A percentile compares a stretch with the other conserved stretches of the same genome.
These are phyloP conservation scores for Pyricularia sp. DNA, from an alignment of 2,329 filamentous ascomycete genomes.

Conservation along the genomic window DNA sequence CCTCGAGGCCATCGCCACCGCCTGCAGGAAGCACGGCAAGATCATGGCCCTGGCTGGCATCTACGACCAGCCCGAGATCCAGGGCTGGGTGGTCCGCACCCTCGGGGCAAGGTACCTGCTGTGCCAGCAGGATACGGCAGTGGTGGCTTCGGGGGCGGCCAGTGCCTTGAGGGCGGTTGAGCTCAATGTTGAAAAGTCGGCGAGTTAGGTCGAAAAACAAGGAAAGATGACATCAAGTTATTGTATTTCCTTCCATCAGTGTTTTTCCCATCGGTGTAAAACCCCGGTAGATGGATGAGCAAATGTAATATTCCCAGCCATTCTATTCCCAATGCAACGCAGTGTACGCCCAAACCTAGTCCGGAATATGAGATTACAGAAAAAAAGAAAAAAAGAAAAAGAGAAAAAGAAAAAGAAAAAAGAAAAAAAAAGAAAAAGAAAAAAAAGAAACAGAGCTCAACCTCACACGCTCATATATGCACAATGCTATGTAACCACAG, in stretches of 20 bases:
- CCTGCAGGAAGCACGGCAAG: conserved; percentile 20
- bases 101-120: background rate
- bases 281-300: background rate
- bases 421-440: background rate
- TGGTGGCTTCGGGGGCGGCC: background rate
- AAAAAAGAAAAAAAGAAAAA: background rate
- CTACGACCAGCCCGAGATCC: background rate
- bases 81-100: background rate
- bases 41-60: background rate
- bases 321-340: background rate
- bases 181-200: background rate
- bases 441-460: background rate
- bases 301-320: background rate
- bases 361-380: background rate
- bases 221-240: background rate
- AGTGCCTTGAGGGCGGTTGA: background rate
- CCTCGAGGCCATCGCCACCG: conserved; percentile 19
- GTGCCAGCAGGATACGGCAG: background rate
- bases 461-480: background rate
- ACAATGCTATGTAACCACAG: background rate
- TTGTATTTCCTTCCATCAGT: background rate
- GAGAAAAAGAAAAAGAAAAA: background rate
- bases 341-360: background rate
- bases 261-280: background rate
- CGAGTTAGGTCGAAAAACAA: background rate